Base-by-base conservation (phyloP, 768 basidiomycete species). In the Auricularia cornea region DNA sequence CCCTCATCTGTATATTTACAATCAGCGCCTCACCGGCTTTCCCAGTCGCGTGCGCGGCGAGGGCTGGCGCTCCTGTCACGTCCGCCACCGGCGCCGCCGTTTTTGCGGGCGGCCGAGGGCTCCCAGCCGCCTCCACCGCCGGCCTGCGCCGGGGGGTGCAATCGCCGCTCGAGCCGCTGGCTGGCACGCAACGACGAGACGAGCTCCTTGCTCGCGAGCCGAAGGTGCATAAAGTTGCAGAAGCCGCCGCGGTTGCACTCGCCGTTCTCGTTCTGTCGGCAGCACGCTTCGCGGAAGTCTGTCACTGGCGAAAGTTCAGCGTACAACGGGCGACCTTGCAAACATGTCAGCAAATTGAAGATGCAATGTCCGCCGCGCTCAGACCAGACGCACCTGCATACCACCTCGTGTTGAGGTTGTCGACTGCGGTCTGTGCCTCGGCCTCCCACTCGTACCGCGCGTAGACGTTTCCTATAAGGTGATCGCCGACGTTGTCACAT, bases 401-500 rank as follows among this genome's bases (percentile, higher is more conserved):
- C 97, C 97, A 99, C 33, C 96, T 85, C 70, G 96, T 90, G 70
- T 98, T 98, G 67, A 98, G 78, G 64, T 84, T 91, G 69, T 96
- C 92, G 5, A 98, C 93, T 2, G 96, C 96, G 32, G 87, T 79
- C 70, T 94, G 90, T 10, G 96, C 96, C 73, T 99, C 96, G 0
- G 94, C 94, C 76, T 99, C 96, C 94, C 94, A 97, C 71, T 99
- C 96, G 71, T 92, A 99, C 28, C 96, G 86, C 3, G 95, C 96
- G 72, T 99, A 99, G 2, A 99, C 96, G 69, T 98, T 97, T 28
- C 95, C 95, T 70, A 96, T 92, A 29, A 98, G 80, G 72, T 99
- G 96, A 72, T 98, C 97, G n/a, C 97, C 97, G 35, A 99, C 95
- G 71, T 99, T 99, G 77, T 99, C 96, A 72, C 96, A 99, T 14